phyloP scores from a whole-genome alignment of 495 filamentous ascomycete genomes.

The Ramalina peruviana region DNA sequence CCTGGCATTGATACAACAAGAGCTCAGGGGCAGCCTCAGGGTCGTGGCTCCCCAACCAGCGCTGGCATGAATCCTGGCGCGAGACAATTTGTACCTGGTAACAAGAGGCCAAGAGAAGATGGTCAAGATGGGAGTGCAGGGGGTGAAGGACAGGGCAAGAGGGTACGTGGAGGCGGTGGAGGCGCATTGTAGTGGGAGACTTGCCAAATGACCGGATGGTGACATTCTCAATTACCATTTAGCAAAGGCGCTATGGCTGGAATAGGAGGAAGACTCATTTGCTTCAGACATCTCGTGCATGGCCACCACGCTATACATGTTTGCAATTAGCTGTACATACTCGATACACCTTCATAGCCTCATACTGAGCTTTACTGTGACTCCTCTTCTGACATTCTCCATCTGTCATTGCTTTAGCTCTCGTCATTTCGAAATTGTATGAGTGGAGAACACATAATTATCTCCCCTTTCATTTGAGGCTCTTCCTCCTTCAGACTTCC shows the following conservation, averaged over 20 bases:
- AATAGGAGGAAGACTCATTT: neutral
- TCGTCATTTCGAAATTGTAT: neutral
- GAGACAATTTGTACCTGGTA: constrained; percentile 51
- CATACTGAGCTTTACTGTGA: too few relatives aligned
- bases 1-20: constrained; percentile 21
- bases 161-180: constrained; percentile 36
- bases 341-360: too few relatives aligned
- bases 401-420: neutral
- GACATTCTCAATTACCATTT: neutral
- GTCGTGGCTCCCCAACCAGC: constrained; percentile 8
- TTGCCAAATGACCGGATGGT: neutral
- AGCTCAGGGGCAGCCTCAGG: constrained; percentile 17
- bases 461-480: neutral
- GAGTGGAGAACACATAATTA: neutral
- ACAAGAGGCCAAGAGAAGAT: constrained; percentile 52
- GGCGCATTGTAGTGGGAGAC: constrained; percentile 14
- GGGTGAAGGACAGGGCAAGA: constrained; percentile 36
- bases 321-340: too few relatives aligned
- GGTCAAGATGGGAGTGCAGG: constrained; percentile 34
- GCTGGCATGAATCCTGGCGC: constrained; percentile 36
- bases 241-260: neutral
- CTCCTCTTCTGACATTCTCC: neutral
- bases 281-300: too few relatives aligned
- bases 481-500: neutral
- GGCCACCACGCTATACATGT: too few relatives aligned